Conservation (phyloP, 1,139 yeast genomes). For the Debaryomyces nepalensis region DNA sequence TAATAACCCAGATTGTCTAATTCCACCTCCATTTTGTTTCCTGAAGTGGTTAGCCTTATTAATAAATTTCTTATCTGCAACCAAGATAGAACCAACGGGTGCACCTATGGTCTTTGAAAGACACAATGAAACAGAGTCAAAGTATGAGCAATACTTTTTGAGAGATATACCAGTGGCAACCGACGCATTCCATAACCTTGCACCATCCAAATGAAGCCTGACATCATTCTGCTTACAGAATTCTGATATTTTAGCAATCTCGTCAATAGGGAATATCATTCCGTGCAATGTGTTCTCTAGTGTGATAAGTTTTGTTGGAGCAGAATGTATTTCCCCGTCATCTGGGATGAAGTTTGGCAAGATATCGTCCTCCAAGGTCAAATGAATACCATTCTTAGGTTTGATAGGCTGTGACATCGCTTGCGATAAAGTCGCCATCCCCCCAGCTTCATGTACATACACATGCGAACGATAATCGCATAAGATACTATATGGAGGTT, state of each 20-base stretch:
- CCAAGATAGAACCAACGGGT: conserved; percentile 51
- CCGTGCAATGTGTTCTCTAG: conserved; percentile 54
- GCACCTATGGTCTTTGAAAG: conserved; percentile 52
- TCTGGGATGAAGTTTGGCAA: conserved; percentile 47
- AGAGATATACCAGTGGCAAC: conserved; percentile 46
- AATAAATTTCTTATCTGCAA: conserved; percentile 37
- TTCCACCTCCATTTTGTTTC: conserved; percentile 54
- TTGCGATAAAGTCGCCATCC: conserved; percentile 49
- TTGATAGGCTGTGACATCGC: conserved; percentile 48
- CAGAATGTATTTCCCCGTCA: conserved; percentile 52
- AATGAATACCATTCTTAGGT: conserved; percentile 43
- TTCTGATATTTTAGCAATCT: conserved; percentile 41
- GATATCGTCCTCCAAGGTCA: conserved; percentile 46
- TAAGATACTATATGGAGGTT: conserved; percentile 50
- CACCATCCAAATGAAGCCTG: conserved; percentile 50
- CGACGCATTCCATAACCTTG: conserved; percentile 52
- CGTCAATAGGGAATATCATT: conserved; percentile 47
- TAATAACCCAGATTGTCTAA: conserved; percentile 50
- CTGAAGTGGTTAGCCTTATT: conserved; percentile 51
- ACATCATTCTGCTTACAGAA: conserved; percentile 42
- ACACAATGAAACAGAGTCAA: conserved; percentile 52
- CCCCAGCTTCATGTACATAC: conserved; percentile 49
- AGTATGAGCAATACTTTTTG: conserved; percentile 43
- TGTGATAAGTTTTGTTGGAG: conserved; percentile 52
- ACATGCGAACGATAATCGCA: conserved; percentile 50